Conservation (phyloP, 2,329 filamentous ascomycete genomes). For the Aspergillus carbonarius region DNA sequence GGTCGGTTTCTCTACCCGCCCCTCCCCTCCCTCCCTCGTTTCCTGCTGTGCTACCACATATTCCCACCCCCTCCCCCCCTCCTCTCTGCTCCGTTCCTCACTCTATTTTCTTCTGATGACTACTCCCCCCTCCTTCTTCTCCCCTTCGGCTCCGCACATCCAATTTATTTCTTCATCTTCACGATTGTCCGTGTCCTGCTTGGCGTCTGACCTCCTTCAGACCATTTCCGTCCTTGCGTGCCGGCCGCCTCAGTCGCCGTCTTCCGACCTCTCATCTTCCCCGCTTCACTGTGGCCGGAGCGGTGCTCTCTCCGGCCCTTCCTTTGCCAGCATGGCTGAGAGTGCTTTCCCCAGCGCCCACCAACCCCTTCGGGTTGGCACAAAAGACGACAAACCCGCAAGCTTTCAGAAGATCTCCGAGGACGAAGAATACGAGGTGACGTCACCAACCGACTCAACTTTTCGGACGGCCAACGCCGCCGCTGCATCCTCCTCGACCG, state of each 20-base stretch:
- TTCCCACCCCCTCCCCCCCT: neutral
- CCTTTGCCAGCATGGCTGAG: constrained; percentile 61
- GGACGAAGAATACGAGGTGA: constrained; percentile 79
- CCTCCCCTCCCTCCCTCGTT: constrained; percentile 19
- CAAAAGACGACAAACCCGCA: constrained; percentile 56
- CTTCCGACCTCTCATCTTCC: constrained; percentile 52
- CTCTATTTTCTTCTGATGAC: neutral
- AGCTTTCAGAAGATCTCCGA: constrained; percentile 67
- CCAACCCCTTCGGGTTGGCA: constrained; percentile 77
- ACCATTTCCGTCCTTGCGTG: constrained; percentile 57
- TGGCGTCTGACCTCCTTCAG: constrained; percentile 60
- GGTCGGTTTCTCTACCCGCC: constrained; percentile 26
- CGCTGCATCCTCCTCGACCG: constrained; percentile 24
- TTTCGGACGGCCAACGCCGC: constrained; percentile 50
- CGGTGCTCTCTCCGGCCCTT: constrained; percentile 28
- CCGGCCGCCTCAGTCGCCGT: constrained; percentile 63
- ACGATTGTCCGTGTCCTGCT: neutral
- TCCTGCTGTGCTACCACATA: constrained; percentile 6
- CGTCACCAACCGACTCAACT: constrained; percentile 68
- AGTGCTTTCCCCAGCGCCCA: constrained; percentile 75
- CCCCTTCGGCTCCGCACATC: neutral
- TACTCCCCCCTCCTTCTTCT: constrained; percentile 1
- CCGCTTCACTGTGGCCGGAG: constrained; percentile 29
- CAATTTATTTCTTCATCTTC: neutral
- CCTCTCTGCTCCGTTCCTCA: neutral